phyloP scores from a whole-genome alignment of 768 basidiomycete genomes.

The Phylloporus rhodoxanthus region DNA sequence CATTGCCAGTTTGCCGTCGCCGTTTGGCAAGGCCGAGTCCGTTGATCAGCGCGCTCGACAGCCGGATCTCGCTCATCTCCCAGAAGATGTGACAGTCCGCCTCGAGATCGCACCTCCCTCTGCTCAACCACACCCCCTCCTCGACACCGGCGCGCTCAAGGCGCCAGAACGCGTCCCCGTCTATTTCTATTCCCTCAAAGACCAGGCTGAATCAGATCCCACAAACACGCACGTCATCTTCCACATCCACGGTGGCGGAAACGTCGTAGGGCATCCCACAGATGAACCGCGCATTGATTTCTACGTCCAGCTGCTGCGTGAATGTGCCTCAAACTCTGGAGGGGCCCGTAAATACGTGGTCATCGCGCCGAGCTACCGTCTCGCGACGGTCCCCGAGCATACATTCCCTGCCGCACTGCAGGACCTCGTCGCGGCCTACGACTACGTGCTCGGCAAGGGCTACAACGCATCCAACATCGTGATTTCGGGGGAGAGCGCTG shows the following conservation, averaged over 20 bases:
- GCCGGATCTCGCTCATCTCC: neutral
- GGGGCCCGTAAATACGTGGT: slow-evolving; percentile 1
- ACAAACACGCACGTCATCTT: slow-evolving; percentile 16
- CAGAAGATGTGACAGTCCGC: neutral
- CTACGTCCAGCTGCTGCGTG: slow-evolving; percentile 10
- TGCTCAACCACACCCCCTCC: neutral
- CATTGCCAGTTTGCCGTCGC: neutral
- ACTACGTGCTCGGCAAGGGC: slow-evolving; percentile 21
- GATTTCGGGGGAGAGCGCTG: slow-evolving; percentile 24
- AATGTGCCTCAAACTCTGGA: neutral
- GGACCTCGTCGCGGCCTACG: slow-evolving; percentile 23
- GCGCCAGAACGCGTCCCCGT: slow-evolving; percentile 1
- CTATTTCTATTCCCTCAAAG: slow-evolving; percentile 11
- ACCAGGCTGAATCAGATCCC: neutral
- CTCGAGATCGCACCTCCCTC: slow-evolving; percentile 2
- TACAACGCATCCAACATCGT: slow-evolving; percentile 18
- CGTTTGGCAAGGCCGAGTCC: neutral
- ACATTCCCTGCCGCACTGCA: slow-evolving; percentile 21
- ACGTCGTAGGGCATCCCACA: slow-evolving; percentile 16
- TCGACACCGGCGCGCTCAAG: neutral
- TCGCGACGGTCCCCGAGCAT: slow-evolving; percentile 22
- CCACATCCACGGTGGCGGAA: slow-evolving; percentile 22
- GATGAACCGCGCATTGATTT: neutral
- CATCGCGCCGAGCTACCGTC: slow-evolving; percentile 14
- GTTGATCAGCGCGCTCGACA: neutral